Evolutionary conservation across 2,329 filamentous ascomycete genomes (phyloP).

Genomic region (Alternaria dauci): DNA sequence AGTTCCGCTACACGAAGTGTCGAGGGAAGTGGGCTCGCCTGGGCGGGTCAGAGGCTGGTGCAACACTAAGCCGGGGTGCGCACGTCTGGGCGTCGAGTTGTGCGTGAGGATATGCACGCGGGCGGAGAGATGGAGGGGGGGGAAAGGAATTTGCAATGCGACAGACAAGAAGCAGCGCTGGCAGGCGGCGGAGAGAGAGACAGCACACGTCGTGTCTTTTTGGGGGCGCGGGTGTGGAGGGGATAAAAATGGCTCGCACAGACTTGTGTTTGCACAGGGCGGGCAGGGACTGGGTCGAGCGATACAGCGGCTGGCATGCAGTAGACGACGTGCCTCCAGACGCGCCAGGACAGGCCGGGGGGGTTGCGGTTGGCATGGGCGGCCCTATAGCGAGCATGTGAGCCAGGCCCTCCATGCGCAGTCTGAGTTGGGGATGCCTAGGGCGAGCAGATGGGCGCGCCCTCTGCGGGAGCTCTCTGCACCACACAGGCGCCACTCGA

Average conservation of each 20-base stretch:
- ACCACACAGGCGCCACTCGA: constrained; percentile 27
- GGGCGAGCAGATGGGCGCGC: constrained; percentile 31
- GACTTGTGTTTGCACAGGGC: constrained; percentile 20
- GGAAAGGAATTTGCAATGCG: neutral
- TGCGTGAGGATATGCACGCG: constrained; percentile 1
- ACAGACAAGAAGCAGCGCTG: constrained; percentile 12
- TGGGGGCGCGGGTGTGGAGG: constrained; percentile 26
- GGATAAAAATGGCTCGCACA: constrained; percentile 36
- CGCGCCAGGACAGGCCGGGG: constrained; percentile 20
- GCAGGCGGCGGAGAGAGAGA: neutral
- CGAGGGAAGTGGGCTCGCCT: constrained; percentile 41
- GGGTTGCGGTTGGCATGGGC: constrained; percentile 18
- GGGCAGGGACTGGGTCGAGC: neutral
- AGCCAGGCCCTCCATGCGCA: constrained; percentile 5
- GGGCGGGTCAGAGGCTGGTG: constrained; percentile 36
- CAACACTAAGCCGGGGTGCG: constrained; percentile 23
- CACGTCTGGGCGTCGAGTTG: constrained; percentile 8
- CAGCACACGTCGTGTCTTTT: constrained; percentile 19
- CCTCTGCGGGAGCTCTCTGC: constrained; percentile 13
- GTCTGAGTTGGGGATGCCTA: constrained; percentile 12
- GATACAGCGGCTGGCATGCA: constrained; percentile 25
- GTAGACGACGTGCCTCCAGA: constrained; percentile 12
- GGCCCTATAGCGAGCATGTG: constrained; percentile 13
- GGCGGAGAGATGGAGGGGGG: constrained; percentile 5
- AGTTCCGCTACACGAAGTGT: constrained; percentile 48